Evolutionary conservation across 148 eudicot genomes (phyloP).

Genomic region (Camellia lanceoleosa): DNA sequence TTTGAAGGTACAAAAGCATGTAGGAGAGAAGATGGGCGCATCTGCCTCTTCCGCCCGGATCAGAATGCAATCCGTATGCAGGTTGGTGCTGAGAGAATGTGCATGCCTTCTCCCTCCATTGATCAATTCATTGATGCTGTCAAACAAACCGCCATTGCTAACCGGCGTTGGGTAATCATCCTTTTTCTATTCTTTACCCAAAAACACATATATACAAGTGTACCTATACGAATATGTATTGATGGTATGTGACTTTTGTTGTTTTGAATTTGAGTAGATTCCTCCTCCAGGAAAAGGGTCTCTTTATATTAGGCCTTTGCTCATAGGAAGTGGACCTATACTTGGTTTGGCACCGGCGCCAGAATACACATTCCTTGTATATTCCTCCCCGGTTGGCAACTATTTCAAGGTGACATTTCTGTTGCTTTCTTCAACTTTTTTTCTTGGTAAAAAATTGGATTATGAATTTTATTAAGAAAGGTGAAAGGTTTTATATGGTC

Average conservation of each 20-base stretch:
- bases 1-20: conserved; percentile 65
- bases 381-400: conserved; percentile 89
- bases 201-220: neutral
- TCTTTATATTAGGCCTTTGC: conserved; percentile 84
- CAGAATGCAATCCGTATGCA: conserved; percentile 70
- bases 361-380: conserved; percentile 79
- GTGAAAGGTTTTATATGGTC: neutral
- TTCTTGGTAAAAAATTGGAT: neutral
- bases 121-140: conserved; percentile 63
- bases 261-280: conserved; percentile 47
- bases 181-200: neutral
- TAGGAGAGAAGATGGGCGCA: conserved; percentile 54
- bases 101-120: conserved; percentile 65
- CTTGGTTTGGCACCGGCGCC: conserved; percentile 81
- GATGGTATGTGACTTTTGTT: neutral
- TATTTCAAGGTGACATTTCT: conserved; percentile 63
- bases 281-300: conserved; percentile 95
- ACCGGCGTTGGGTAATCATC: conserved; percentile 55
- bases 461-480: neutral
- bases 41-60: conserved; percentile 65
- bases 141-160: conserved; percentile 60
- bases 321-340: conserved; percentile 77
- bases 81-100: conserved; percentile 64
- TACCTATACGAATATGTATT: neutral
- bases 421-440: neutral